These are phyloP conservation scores for Leishmania gerbilli DNA, from an alignment of 208 protist genomes.

Conservation along the genomic window DNA sequence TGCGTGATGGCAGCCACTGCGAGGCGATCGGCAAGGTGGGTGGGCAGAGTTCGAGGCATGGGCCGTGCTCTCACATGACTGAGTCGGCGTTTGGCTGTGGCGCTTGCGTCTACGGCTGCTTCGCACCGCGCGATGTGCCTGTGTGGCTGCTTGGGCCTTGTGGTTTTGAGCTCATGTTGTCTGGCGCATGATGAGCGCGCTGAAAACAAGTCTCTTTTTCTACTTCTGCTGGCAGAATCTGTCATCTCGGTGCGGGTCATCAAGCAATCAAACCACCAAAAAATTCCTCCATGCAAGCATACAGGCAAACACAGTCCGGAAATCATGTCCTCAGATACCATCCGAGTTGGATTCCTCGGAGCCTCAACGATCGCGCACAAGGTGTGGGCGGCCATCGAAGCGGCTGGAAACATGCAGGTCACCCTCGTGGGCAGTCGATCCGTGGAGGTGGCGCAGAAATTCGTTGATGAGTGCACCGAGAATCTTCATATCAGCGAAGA, in stretches of 20 bases:
- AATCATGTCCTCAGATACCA: slow-evolving; percentile 17
- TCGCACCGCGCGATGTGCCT: too few relatives aligned
- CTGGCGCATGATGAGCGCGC: background rate
- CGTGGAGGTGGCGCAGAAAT: slow-evolving; percentile 14
- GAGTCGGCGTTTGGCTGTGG: background rate
- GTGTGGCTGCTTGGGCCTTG: background rate
- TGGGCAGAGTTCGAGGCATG: background rate
- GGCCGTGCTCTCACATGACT: background rate
- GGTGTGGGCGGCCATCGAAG: slow-evolving; percentile 39
- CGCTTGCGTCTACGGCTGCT: background rate
- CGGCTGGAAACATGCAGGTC: slow-evolving; percentile 39
- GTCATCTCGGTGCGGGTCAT: background rate
- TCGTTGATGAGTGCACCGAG: slow-evolving; percentile 26
- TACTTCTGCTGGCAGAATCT: background rate
- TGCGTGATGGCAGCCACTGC: background rate
- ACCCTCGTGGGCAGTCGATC: slow-evolving; percentile 38
- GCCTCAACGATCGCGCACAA: slow-evolving; percentile 45
- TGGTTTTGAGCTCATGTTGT: background rate
- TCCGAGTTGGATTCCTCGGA: slow-evolving; percentile 50
- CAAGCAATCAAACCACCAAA: background rate
- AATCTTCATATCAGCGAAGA: slow-evolving; percentile 33
- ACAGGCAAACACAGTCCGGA: background rate
- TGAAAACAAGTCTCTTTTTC: background rate
- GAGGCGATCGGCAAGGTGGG: background rate
- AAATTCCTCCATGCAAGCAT: background rate